Base-by-base conservation (phyloP, 129 eudicot genomes). In the Centaurea solstitialis region DNA sequence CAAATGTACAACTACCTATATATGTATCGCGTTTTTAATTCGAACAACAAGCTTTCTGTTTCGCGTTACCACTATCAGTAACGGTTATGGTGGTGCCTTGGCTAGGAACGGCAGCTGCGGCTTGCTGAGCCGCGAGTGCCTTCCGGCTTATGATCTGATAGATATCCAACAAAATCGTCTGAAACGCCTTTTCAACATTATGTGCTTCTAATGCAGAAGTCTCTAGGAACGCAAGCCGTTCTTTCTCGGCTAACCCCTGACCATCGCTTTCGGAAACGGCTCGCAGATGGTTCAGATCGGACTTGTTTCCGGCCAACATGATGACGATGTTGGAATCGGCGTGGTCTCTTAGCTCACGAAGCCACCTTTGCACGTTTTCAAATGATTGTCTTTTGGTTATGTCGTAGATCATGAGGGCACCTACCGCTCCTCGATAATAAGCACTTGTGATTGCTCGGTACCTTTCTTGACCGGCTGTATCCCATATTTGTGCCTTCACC, bases 401-500 rank as follows among this genome's bases (percentile, higher is more conserved):
- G 80, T 89, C 94, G 22, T 87, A 91, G 10, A 91, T 89, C 77
- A 91, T 68, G 43, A 93, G 90, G 0, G 94, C 96, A 4, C 98
- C 94, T 0, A 93, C 94, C 4, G 98, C 93, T 18, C 97, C 97
- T 73, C 93, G 87, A 69, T 93, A 91, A 72, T 93, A 91, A 1
- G 96, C 96, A 70, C 94, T 93, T 45, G 96, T 89, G 82, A 91
- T 93, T 65, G 98, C 98, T 57, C 98, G 82, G 84, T 93, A 93
- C 71, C 98, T 88, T 76, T 93, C 98, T 83, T 93, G 96, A 39
- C 98, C 98, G 0, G 96, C 98, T 20, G 96, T 93, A 88, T 93
- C 98, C 98, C 98, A 93, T 89, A 93, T 93, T 76, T 93, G 98
- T 37, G 98, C 98, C 76, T 91, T 91, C 74, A 90, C 96, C 1